Percentiles rank a stretch among this genome's conserved stretches.
These are phyloP conservation scores for Microcos paniculata DNA, from an alignment of 345 rosid species.

Conservation along the genomic window DNA sequence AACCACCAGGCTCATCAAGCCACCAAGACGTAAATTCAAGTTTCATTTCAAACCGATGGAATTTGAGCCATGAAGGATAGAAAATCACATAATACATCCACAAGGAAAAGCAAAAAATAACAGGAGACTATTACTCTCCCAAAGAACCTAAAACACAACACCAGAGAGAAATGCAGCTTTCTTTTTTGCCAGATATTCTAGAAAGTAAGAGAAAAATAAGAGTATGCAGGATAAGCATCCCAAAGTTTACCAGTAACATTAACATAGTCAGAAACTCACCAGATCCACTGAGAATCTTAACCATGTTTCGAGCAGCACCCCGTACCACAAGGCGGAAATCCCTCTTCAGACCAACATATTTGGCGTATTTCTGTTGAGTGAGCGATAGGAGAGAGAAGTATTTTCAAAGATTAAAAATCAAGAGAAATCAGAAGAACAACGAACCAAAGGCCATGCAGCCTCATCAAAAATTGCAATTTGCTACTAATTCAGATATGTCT, in stretches of 20 bases:
- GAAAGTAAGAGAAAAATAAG: neutral
- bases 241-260: neutral
- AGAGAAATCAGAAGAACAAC: constrained; percentile 13
- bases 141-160: neutral
- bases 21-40: neutral
- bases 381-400: constrained; percentile 26
- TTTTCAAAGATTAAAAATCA: neutral
- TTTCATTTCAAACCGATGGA: neutral
- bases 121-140: neutral
- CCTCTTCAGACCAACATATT: constrained; percentile 87
- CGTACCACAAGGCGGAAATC: constrained; percentile 95
- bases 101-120: neutral
- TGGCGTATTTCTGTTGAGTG: constrained; percentile 70
- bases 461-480: neutral
- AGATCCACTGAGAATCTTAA: constrained; percentile 76
- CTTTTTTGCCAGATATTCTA: neutral
- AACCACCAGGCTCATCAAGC: too few relatives aligned
- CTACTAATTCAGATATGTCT: constrained; percentile 8
- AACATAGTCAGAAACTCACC: constrained; percentile 41
- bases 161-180: neutral
- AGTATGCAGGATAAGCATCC: neutral
- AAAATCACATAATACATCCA: neutral
- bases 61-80: neutral
- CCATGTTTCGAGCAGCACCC: constrained; percentile 97
- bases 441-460: constrained; percentile 5